Conservation (phyloP, 495 filamentous ascomycete species). For the Aspergillus ellipticus region DNA sequence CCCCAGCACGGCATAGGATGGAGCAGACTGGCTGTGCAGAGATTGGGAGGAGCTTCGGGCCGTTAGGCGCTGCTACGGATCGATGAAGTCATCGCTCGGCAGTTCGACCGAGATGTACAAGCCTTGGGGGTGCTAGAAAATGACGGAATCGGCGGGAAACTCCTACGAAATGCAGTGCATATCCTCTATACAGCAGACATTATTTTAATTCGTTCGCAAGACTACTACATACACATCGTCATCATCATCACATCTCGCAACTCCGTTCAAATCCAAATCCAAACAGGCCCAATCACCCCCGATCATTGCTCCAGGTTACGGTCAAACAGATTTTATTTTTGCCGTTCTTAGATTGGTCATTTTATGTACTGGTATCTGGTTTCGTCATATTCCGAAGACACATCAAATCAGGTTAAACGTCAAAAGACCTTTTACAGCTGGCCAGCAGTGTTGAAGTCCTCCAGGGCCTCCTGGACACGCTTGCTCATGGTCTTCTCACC, state of each 20-base stretch:
- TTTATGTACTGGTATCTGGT: slow-evolving; percentile 24
- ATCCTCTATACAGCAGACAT: neutral
- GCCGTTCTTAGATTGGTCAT: slow-evolving; percentile 10
- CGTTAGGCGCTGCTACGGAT: neutral
- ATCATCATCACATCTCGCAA: neutral
- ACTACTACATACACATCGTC: neutral
- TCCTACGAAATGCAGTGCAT: neutral
- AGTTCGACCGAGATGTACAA: neutral
- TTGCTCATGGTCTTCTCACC: slow-evolving; percentile 95
- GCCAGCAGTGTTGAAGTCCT: slow-evolving; percentile 87
- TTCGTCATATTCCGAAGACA: slow-evolving; percentile 16
- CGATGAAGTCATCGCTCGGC: neutral
- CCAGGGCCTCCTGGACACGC: slow-evolving; percentile 73
- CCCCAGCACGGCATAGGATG: neutral
- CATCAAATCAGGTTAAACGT: slow-evolving; percentile 10
- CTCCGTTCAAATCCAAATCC: neutral
- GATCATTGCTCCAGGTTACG: neutral
- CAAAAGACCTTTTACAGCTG: slow-evolving; percentile 62
- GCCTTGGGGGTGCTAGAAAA: too few species aligned
- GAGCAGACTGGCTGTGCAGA: neutral
- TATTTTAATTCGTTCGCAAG: neutral
- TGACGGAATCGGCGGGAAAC: too few species aligned
- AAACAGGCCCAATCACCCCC: neutral
- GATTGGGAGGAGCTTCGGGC: neutral
- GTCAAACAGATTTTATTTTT: neutral